A percentile compares a stretch with the other conserved stretches of the same genome.
Evolutionary conservation across 1,284 basidiomycete species (phyloP).

Genomic region (Melampsora larici-populina): DNA sequence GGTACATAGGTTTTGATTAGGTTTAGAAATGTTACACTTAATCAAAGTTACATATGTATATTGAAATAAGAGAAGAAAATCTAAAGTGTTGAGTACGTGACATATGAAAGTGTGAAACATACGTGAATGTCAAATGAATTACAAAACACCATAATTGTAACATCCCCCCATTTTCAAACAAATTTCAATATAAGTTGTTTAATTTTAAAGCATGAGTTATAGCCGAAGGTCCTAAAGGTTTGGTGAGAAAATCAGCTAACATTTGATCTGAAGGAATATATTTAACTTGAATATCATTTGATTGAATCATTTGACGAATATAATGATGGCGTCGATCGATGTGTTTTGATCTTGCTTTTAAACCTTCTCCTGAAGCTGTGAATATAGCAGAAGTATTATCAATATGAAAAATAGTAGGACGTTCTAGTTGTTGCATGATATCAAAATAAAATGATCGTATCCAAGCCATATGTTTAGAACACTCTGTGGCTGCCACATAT

Average conservation of each 20-base stretch:
- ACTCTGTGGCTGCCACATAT: conserved; percentile 59
- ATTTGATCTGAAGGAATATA: background rate
- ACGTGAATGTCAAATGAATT: too few relatives aligned
- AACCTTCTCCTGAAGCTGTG: background rate
- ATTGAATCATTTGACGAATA: background rate
- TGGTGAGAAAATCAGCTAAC: background rate
- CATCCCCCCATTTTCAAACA: background rate
- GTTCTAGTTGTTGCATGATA: background rate
- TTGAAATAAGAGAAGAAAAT: too few relatives aligned
- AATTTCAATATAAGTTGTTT: background rate
- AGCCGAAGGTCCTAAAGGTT: background rate
- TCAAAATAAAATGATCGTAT: conserved; percentile 45
- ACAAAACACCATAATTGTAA: too few relatives aligned
- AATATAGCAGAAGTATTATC: background rate
- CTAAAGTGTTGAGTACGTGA: too few relatives aligned
- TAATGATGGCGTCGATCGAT: background rate
- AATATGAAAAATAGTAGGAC: background rate
- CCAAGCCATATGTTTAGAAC: conserved; percentile 56
- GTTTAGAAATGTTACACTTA: too few relatives aligned
- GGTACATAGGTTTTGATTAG: too few relatives aligned
- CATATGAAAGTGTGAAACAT: too few relatives aligned
- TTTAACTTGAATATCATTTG: background rate
- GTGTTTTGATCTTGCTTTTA: background rate
- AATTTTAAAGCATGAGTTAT: background rate
- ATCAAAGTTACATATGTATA: too few relatives aligned